Conservation (phyloP, 2,329 filamentous ascomycete species). For the Mollisiaceae sp. region DNA sequence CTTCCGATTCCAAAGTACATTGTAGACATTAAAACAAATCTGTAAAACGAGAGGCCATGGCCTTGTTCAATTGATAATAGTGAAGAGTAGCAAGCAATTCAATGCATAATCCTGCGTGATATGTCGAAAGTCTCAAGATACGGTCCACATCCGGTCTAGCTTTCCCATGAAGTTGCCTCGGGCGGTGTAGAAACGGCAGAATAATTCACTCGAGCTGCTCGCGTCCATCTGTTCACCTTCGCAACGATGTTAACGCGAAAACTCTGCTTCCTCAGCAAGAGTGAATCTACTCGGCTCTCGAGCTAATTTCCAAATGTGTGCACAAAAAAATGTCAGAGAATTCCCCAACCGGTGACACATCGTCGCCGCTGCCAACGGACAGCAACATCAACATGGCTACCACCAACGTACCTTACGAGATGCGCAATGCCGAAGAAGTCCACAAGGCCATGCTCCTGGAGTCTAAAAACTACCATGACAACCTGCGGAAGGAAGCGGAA, state of each 20-base stretch:
- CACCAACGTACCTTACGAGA: constrained; percentile 10
- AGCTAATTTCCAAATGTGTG: background rate
- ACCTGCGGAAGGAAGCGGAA: background rate
- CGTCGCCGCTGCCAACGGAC: background rate
- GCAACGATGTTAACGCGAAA: background rate
- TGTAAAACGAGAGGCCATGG: background rate
- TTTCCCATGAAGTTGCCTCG: too few species aligned
- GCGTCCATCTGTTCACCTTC: background rate
- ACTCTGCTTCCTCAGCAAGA: background rate
- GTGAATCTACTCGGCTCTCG: background rate
- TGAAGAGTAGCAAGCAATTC: background rate
- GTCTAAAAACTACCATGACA: background rate
- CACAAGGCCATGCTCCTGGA: background rate
- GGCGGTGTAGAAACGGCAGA: background rate
- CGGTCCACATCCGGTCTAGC: too few species aligned
- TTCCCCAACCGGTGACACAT: constrained; percentile 6
- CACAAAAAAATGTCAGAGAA: constrained; percentile 4
- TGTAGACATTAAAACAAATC: background rate
- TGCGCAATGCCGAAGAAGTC: constrained; percentile 4
- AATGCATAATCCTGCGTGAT: background rate
- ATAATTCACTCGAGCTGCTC: background rate
- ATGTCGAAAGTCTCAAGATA: background rate
- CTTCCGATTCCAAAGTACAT: background rate
- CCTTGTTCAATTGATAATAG: background rate
- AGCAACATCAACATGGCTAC: constrained; percentile 4